Evolutionary conservation across 164 flowering plant genomes (phyloP).

Genomic region (Magnolia changhungtana): DNA sequence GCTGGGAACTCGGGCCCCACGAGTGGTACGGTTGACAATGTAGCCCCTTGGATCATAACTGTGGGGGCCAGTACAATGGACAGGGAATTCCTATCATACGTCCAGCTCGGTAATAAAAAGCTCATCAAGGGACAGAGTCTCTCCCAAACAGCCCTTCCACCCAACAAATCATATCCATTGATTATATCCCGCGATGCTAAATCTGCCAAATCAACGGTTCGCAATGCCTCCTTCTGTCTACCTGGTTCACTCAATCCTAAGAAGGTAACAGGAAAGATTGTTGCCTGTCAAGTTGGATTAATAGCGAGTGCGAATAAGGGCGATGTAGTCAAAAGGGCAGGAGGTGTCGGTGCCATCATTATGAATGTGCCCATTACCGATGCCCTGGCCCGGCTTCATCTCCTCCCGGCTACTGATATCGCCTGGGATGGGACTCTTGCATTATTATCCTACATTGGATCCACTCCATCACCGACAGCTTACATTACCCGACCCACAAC

Average conservation of each 20-base stretch:
- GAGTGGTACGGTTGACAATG: not conserved
- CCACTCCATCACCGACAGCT: conserved; percentile 27
- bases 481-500: conserved; percentile 40
- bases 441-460: too few species aligned
- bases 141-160: conserved; percentile 37
- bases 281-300: too few species aligned
- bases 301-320: too few species aligned
- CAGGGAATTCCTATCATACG: not conserved
- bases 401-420: too few species aligned
- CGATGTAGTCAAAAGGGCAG: too few species aligned
- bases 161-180: conserved; percentile 27
- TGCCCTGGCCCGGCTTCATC: too few species aligned
- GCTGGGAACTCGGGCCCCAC: conserved; percentile 8
- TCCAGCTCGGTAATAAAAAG: not conserved
- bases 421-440: too few species aligned
- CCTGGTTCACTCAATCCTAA: too few species aligned
- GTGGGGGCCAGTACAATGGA: conserved; percentile 10
- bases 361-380: too few species aligned
- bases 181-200: conserved; percentile 29
- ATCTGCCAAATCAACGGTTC: not conserved
- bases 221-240: not conserved
- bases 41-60: conserved; percentile 11
- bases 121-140: conserved; percentile 45
- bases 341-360: too few species aligned
- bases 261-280: too few species aligned